Percentiles rank a stretch among this genome's conserved stretches.
phyloP scores from a whole-genome alignment of 192 early-diverging fungal genomes.

The Entomortierella parvispora region DNA sequence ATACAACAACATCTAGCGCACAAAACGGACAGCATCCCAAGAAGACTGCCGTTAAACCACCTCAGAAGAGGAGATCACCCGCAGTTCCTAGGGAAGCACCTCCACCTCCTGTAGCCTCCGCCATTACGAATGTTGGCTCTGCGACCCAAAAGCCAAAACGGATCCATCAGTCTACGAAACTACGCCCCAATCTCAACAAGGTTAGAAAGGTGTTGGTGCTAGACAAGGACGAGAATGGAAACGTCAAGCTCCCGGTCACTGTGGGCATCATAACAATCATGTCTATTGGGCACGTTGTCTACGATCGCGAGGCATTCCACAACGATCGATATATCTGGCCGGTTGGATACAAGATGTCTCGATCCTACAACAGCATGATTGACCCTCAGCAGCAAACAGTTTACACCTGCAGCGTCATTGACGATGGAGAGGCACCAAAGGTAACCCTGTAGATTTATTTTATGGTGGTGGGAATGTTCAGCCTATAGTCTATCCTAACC shows the following conservation, averaged over 20 bases:
- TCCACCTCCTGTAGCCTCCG: slow-evolving; percentile 9
- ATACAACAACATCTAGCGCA: no score
- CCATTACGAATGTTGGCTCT: slow-evolving; percentile 42
- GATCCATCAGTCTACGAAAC: slow-evolving; percentile 42
- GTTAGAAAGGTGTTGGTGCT: slow-evolving; percentile 36
- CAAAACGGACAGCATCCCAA: no score
- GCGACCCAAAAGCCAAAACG: slow-evolving; percentile 45
- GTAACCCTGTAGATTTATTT: slow-evolving; percentile 19
- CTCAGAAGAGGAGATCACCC: no score
- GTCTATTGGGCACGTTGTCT: slow-evolving; percentile 76
- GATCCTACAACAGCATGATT: slow-evolving; percentile 68
- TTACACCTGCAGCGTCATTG: slow-evolving; percentile 82
- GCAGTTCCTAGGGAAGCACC: no score
- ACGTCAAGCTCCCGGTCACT: slow-evolving; percentile 78
- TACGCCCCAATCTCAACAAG: slow-evolving; percentile 16
- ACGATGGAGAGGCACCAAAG: slow-evolving; percentile 78
- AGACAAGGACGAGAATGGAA: slow-evolving; percentile 71
- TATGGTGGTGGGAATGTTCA: neutral
- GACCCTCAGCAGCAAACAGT: slow-evolving; percentile 59
- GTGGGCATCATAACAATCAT: slow-evolving; percentile 83
- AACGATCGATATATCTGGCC: slow-evolving; percentile 94
- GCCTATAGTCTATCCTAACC: neutral
- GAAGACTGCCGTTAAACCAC: no score
- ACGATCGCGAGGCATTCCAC: slow-evolving; percentile 82
- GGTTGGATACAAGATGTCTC: slow-evolving; percentile 76